phyloP scores from a whole-genome alignment of 2,329 filamentous ascomycete genomes.

The Penicillium brevicompactum region DNA sequence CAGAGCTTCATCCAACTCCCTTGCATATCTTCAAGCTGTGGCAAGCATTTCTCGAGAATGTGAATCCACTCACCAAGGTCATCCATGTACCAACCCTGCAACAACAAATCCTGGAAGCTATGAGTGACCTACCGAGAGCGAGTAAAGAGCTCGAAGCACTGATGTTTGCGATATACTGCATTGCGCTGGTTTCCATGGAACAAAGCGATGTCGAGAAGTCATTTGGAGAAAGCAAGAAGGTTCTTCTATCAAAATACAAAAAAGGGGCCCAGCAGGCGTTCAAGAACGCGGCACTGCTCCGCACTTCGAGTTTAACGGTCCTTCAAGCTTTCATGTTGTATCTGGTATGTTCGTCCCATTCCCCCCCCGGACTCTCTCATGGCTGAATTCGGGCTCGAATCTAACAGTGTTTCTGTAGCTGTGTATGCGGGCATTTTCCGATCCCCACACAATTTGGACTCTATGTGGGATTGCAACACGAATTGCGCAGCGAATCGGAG shows the following conservation, averaged over 20 bases:
- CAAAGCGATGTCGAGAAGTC: conserved; percentile 19
- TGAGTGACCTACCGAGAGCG: conserved; percentile 17
- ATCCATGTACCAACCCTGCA: conserved; percentile 63
- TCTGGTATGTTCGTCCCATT: conserved; percentile 31
- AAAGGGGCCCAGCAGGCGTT: conserved; percentile 21
- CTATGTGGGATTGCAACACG: conserved; percentile 51
- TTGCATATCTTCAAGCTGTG: conserved; percentile 29
- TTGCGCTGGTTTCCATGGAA: conserved; percentile 43
- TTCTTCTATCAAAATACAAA: conserved; percentile 17
- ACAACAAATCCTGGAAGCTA: conserved; percentile 28
- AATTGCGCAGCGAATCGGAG: conserved; percentile 51
- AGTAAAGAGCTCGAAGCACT: conserved; percentile 56
- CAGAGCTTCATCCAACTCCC: conserved; percentile 19
- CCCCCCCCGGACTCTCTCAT: neutral
- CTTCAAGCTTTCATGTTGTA: conserved; percentile 52
- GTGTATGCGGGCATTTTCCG: conserved; percentile 42
- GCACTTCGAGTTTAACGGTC: conserved; percentile 48
- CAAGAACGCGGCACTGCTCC: conserved; percentile 36
- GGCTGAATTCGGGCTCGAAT: neutral
- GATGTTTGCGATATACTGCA: conserved; percentile 68
- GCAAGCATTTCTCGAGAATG: conserved; percentile 30
- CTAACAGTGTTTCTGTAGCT: conserved; percentile 14
- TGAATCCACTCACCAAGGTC: conserved; percentile 73
- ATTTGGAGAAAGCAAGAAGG: conserved; percentile 23
- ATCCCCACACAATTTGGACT: conserved; percentile 55